phyloP scores from a whole-genome alignment of 163 green algal species.

The Prototheca stagnorum region DNA sequence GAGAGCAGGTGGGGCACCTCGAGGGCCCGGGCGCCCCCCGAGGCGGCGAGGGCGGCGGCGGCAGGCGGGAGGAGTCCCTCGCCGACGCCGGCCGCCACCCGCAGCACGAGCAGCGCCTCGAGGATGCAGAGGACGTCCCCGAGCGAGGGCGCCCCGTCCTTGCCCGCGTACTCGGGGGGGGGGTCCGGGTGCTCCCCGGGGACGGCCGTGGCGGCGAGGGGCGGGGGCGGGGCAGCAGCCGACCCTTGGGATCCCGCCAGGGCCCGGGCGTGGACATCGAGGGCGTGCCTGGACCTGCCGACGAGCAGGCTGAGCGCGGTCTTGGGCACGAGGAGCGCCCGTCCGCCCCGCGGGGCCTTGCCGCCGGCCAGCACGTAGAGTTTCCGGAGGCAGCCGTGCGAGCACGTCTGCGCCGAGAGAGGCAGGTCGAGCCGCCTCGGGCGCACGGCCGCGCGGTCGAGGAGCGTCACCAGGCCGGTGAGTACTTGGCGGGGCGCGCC shows the following conservation, averaged over 20 bases:
- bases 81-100: slow-evolving; percentile 18
- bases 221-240: no score
- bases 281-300: no score
- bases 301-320: no score
- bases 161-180: no score
- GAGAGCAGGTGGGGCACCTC: slow-evolving; percentile 42
- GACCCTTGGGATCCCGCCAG: no score
- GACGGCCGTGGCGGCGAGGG: no score
- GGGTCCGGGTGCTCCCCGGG: no score
- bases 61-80: slow-evolving; percentile 11
- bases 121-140: slow-evolving; percentile 43
- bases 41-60: no score
- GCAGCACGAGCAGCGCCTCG: slow-evolving; percentile 36
- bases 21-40: slow-evolving; percentile 2
- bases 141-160: slow-evolving; percentile 10
- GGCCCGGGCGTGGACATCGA: no score
- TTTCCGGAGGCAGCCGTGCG: slow-evolving; percentile 59
- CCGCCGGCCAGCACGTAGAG: slow-evolving; percentile 56
- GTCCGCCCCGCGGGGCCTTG: slow-evolving; percentile 4
- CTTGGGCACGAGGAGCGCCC: no score
- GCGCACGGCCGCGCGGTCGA: slow-evolving; percentile 32
- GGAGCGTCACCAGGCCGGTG: slow-evolving; percentile 31
- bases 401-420: slow-evolving; percentile 22
- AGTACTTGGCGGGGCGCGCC: not conserved
- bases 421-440: slow-evolving; percentile 8